Conservation (phyloP, 257 asterid genomes). For the Przewalskia tangutica region DNA sequence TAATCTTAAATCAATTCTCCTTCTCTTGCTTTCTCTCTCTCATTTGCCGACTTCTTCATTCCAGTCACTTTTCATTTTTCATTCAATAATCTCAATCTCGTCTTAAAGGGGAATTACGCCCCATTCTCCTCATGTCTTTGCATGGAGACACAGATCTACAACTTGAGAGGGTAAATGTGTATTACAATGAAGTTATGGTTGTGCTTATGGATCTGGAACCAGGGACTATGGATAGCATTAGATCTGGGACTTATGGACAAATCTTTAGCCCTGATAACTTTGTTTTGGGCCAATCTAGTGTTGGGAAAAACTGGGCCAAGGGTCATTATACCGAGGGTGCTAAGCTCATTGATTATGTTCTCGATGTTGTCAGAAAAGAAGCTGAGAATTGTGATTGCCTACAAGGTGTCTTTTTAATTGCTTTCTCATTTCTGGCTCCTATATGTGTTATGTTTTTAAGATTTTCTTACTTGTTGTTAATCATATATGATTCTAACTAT, state of each 20-base stretch:
- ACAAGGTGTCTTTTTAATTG: slow-evolving; percentile 22
- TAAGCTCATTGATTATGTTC: slow-evolving; percentile 41
- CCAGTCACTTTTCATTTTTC: no score
- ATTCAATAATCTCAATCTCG: no score
- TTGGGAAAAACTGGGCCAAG: slow-evolving; percentile 43
- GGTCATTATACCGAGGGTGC: slow-evolving; percentile 50
- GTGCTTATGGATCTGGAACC: slow-evolving; percentile 49
- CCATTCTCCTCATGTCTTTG: no score
- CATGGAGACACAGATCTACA: slow-evolving; percentile 31
- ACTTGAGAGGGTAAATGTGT: slow-evolving; percentile 36
- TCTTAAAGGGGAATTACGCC: no score
- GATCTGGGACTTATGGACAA: slow-evolving; percentile 39
- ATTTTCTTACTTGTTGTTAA: no score
- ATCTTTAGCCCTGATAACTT: slow-evolving; percentile 43
- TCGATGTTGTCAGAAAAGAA: slow-evolving; percentile 41
- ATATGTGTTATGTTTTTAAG: no score
- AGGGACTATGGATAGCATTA: slow-evolving; percentile 40
- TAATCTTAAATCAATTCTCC: no score
- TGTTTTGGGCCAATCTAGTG: slow-evolving; percentile 40
- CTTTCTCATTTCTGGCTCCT: background rate
- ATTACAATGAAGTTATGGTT: slow-evolving; percentile 33
- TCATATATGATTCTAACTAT: no score
- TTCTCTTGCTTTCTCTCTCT: no score
- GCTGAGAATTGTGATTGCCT: slow-evolving; percentile 45
- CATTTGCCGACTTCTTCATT: no score